Evolutionary conservation across 2,329 filamentous ascomycete genomes (phyloP).

Genomic region (Fonsecaea nubica): DNA sequence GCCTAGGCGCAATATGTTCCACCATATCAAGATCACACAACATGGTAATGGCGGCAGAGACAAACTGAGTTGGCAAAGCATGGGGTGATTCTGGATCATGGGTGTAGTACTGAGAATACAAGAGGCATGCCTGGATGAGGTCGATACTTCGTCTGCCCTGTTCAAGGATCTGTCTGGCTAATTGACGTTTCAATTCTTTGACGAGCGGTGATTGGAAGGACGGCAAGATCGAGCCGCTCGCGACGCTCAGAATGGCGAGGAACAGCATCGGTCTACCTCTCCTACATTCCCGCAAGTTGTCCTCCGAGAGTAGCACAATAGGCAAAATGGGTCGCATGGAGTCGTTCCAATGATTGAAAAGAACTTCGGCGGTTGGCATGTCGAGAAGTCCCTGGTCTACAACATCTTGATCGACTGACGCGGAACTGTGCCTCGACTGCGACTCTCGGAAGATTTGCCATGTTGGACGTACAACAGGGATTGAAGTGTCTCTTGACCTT

Average conservation of each 20-base stretch:
- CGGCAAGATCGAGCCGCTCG: slow-evolving; percentile 23
- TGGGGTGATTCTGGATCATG: not conserved
- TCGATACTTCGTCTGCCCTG: slow-evolving; percentile 13
- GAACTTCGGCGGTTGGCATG: slow-evolving; percentile 20
- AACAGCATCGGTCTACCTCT: slow-evolving; percentile 11
- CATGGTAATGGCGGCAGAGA: slow-evolving; percentile 21
- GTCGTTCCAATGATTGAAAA: slow-evolving; percentile 20
- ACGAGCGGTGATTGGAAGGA: slow-evolving; percentile 16
- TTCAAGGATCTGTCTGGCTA: slow-evolving; percentile 16
- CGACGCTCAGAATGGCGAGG: slow-evolving; percentile 20
- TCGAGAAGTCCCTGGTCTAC: slow-evolving; percentile 20
- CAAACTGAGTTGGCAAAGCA: slow-evolving; percentile 11
- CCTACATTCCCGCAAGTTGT: not conserved
- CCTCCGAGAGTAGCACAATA: not conserved
- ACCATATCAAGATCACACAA: slow-evolving; percentile 14
- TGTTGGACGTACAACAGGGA: not conserved
- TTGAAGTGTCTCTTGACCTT: not conserved
- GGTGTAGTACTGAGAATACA: slow-evolving; percentile 25
- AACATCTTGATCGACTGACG: not conserved
- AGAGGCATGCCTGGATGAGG: slow-evolving; percentile 21
- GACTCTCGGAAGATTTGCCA: too few species aligned
- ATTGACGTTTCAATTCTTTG: slow-evolving; percentile 19
- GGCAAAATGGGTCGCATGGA: slow-evolving; percentile 23
- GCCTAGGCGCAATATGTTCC: slow-evolving; percentile 37
- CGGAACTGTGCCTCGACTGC: not conserved